phyloP scores from a whole-genome alignment of 768 basidiomycete genomes.

The Phlegmacium glaucopus region DNA sequence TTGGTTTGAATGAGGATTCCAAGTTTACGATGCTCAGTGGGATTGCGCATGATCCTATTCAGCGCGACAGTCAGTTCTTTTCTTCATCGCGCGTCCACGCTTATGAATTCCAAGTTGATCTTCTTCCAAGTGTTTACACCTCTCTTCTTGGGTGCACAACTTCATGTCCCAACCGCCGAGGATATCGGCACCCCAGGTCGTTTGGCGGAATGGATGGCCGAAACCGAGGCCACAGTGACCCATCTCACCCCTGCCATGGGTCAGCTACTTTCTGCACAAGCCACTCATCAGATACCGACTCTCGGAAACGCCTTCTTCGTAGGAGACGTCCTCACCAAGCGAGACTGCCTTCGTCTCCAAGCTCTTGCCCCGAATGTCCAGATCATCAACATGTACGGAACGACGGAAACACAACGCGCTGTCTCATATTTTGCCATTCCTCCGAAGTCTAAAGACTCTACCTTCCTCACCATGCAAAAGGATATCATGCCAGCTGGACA shows the following conservation, averaged over 20 bases:
- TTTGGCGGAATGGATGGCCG: conserved; percentile 98
- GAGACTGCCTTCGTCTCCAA: conserved; percentile 94
- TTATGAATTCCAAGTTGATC: conserved; percentile 7
- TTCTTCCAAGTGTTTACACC: conserved; percentile 85
- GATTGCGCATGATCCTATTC: conserved; percentile 98
- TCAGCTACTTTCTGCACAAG: conserved; percentile 81
- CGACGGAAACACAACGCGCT: conserved; percentile 98
- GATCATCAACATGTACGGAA: conserved; percentile 99
- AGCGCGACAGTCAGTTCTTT: conserved; percentile 85
- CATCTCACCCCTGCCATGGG: conserved; percentile 99
- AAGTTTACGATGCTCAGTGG: conserved; percentile 99
- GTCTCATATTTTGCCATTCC: conserved; percentile 97
- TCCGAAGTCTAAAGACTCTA: conserved; percentile 74
- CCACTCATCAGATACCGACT: conserved; percentile 83
- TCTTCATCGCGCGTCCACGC: background rate
- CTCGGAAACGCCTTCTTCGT: conserved; percentile 95
- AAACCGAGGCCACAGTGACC: conserved; percentile 87
- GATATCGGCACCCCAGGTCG: conserved; percentile 97
- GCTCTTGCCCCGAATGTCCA: conserved; percentile 86
- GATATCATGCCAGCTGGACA: conserved; percentile 97
- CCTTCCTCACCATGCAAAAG: conserved; percentile 91
- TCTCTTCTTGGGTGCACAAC: conserved; percentile 91
- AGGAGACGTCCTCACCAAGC: conserved; percentile 97
- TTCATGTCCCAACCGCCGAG: conserved; percentile 94
- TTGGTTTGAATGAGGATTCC: conserved; percentile 67